phyloP scores from a whole-genome alignment of 805 yeast genomes.

The Komagataella pastoris region DNA sequence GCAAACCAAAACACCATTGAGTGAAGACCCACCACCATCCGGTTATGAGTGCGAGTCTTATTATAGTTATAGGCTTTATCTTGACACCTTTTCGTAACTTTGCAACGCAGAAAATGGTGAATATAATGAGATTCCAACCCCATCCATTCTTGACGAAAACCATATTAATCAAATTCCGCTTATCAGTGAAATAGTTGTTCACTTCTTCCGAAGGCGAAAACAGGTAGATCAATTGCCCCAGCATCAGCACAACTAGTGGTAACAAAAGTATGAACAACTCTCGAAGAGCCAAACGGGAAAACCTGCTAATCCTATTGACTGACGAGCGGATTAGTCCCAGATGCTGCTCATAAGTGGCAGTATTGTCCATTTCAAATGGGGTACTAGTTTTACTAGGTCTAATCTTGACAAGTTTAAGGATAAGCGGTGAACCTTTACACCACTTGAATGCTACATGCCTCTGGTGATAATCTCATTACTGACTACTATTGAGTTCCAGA shows the following conservation, averaged over 20 bases:
- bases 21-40: conserved; percentile 79
- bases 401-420: not conserved
- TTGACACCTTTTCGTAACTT: not conserved
- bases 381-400: not conserved
- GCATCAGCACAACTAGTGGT: conserved; percentile 28
- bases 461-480: not conserved
- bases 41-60: conserved; percentile 43
- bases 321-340: not conserved
- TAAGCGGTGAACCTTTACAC: not conserved
- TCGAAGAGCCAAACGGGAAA: not conserved
- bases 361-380: not conserved
- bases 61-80: conserved; percentile 8
- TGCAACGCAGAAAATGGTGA: conserved; percentile 7
- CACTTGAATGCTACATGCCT: not conserved
- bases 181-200: conserved; percentile 39
- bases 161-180: conserved; percentile 58
- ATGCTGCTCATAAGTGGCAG: not conserved
- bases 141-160: conserved; percentile 82
- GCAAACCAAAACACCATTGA: conserved; percentile 77
- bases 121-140: conserved; percentile 67
- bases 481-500: not conserved
- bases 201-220: conserved; percentile 24
- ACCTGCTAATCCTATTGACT: not conserved
- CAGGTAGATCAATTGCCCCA: conserved; percentile 37
- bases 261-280: conserved; percentile 4